Conservation (phyloP, 371 early-diverging fungal species). For the Mortierella sp. region DNA sequence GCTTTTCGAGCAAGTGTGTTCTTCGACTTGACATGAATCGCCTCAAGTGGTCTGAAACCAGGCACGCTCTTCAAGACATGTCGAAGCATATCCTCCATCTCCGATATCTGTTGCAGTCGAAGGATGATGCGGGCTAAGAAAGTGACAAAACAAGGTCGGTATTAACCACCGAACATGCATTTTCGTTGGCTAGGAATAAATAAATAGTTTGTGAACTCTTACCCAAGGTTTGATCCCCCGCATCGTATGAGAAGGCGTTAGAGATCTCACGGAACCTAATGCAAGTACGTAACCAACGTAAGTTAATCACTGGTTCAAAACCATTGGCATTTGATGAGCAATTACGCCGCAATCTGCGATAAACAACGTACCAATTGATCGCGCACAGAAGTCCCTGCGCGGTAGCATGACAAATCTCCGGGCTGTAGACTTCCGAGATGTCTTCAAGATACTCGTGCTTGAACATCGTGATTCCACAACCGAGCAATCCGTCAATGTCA, state of each 20-base stretch:
- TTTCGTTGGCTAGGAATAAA: no score
- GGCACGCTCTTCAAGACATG: constrained; percentile 58
- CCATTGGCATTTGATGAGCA: background rate
- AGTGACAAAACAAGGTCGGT: background rate
- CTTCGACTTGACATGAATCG: constrained; percentile 25
- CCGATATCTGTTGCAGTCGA: constrained; percentile 54
- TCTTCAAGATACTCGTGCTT: constrained; percentile 60
- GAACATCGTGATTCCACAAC: constrained; percentile 74
- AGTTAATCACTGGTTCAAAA: background rate
- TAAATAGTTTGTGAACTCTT: background rate
- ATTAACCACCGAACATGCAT: no score
- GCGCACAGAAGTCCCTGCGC: constrained; percentile 69
- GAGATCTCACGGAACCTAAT: constrained; percentile 80
- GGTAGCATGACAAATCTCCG: constrained; percentile 47
- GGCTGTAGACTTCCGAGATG: constrained; percentile 33
- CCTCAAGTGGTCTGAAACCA: constrained; percentile 62
- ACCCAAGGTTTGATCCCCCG: constrained; percentile 58
- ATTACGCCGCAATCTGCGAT: background rate
- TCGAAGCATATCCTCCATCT: constrained; percentile 62
- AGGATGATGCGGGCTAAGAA: constrained; percentile 49
- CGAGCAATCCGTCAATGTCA: constrained; percentile 81
- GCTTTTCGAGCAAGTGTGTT: constrained; percentile 18
- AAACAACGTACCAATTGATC: constrained; percentile 69
- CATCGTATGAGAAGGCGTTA: constrained; percentile 73
- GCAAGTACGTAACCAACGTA: background rate